These are phyloP conservation scores for Fraxinus nigra DNA, from an alignment of 305 asterid genomes.

Conservation along the genomic window DNA sequence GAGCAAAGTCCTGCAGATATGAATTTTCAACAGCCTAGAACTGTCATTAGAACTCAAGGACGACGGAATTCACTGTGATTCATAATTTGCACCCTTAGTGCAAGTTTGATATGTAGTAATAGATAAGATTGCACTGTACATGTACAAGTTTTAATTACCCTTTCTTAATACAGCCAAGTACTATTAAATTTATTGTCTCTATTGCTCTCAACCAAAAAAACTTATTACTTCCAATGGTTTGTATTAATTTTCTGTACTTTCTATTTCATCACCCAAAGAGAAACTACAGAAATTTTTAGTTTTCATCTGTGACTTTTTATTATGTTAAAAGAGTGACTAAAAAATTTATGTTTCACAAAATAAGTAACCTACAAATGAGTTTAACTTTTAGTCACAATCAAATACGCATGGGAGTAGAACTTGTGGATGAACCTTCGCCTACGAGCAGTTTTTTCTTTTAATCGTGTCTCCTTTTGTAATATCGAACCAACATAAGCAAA, in stretches of 20 bases:
- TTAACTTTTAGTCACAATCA: neutral
- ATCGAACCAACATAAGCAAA: neutral
- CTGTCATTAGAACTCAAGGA: conserved; percentile 20
- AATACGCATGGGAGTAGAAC: neutral
- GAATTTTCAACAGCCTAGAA: too few relatives aligned
- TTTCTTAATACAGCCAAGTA: neutral
- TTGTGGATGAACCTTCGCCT: neutral
- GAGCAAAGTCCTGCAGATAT: neutral
- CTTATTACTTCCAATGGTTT: neutral
- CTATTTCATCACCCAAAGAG: neutral
- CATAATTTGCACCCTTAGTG: neutral
- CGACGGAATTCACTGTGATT: conserved; percentile 23
- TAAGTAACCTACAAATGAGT: neutral
- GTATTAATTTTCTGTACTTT: neutral
- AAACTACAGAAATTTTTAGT: neutral
- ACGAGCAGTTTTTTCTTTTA: neutral
- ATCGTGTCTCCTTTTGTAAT: neutral
- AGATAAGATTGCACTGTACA: neutral
- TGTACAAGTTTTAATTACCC: neutral
- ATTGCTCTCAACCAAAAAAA: neutral
- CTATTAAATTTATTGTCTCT: neutral
- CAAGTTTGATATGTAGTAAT: neutral
- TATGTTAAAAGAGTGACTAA: neutral
- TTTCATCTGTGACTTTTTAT: too few relatives aligned
- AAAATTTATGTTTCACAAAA: neutral